Percentiles rank a stretch among this genome's conserved stretches.
phyloP scores from a whole-genome alignment of 106 monocot genomes.

The Ottelia alismoides region DNA sequence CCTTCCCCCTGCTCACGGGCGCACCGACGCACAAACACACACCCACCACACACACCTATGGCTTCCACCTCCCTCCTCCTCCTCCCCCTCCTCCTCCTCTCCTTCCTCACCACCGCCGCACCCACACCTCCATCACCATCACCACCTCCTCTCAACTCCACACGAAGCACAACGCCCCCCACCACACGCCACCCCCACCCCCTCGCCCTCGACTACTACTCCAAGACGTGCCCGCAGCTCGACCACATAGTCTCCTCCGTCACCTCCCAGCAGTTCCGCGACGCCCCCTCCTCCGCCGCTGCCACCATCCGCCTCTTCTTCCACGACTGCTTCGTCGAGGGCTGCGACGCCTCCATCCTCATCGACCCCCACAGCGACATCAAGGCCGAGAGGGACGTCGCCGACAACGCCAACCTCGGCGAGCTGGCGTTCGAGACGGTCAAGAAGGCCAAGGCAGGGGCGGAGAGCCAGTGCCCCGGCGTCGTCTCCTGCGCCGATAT shows the following conservation, averaged over 20 bases:
- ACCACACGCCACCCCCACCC: constrained; percentile 7
- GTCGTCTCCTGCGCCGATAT: constrained; percentile 86
- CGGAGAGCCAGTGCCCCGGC: constrained; percentile 78
- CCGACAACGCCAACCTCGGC: constrained; percentile 46
- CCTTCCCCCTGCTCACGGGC: background rate
- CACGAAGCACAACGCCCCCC: background rate
- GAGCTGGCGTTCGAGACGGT: constrained; percentile 46
- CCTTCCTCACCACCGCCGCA: too few species aligned
- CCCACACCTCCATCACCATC: background rate
- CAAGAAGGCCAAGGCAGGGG: constrained; percentile 40
- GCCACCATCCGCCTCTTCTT: constrained; percentile 92
- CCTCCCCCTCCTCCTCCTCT: background rate
- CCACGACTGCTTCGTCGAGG: constrained; percentile 96
- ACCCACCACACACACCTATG: too few species aligned
- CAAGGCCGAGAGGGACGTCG: constrained; percentile 59
- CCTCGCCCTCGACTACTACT: constrained; percentile 66
- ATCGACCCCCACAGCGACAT: constrained; percentile 22
- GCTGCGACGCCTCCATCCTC: constrained; percentile 77
- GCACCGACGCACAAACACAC: background rate
- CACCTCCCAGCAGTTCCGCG: constrained; percentile 31
- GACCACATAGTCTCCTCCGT: constrained; percentile 63
- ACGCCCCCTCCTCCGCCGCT: constrained; percentile 47
- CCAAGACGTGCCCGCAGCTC: constrained; percentile 58
- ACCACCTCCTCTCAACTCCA: background rate
- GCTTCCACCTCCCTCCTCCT: background rate